Evolutionary conservation across 305 asterid species (phyloP), one percentile per base, ranked within the genome.

Genomic region (Caryopteris hybrid): DNA sequence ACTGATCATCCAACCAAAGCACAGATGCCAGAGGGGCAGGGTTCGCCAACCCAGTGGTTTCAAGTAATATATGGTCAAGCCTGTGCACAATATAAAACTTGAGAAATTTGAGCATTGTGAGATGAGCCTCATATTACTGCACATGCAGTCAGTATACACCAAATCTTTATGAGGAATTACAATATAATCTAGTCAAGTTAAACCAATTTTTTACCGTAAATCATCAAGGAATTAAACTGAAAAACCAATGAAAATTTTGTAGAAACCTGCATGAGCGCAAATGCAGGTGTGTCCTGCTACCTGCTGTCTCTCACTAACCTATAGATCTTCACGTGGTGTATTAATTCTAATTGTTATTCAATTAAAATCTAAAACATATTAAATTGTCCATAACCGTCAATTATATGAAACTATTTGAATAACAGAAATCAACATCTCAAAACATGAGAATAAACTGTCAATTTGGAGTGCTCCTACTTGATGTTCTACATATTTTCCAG

Each of bases 1-100:
- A 83, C 79, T 93, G 97, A 81, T 94, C 97, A 82, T 94, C 99
- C 86, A 91, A 83, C 99, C 97, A 94, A 74, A 94, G 97, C 76
- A 94, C 90, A 22, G 96, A 94, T 70, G 96, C 97, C 66, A 94
- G 90, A 67, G 99, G 97, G 65, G 99, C 99, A 72, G 97, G 97
- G 74, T 94, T 94, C 42, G 97, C 99, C 78, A 94, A 76, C 57
- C 97, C 97, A 39, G 97, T 91, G 9, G 99, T 94, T 87, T 94
- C 99, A 45, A 94, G 84, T 70, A 91, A 82, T 81, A 94, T 94
- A 75, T 94, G 99, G 71, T 94, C 99, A 77, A 94, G 96, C 82
- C 99, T 93, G 74, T 72, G 74, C 23, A 41, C 12, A 77, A 73
- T 52, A 74, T 10, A 66, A 68, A 52, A n/a, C n/a, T n/a, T n/a